Conservation (phyloP, 1,139 yeast genomes). For the Geotrichum bryndzae region DNA sequence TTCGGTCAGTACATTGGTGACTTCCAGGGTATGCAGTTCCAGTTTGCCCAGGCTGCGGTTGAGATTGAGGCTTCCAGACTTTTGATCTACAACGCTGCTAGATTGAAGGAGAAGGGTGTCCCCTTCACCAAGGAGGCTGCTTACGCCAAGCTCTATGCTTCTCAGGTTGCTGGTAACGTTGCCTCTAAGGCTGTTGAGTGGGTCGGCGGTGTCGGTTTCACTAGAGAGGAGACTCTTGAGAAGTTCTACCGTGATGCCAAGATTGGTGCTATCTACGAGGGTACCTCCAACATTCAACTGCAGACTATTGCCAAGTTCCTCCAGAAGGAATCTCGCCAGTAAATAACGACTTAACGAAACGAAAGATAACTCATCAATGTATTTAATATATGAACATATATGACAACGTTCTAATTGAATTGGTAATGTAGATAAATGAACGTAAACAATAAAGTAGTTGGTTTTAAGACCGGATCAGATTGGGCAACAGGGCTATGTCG, state of each 20-base stretch:
- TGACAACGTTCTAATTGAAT: not conserved
- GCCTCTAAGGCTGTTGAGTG: constrained; percentile 42
- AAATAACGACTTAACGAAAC: constrained; percentile 2
- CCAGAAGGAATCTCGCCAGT: constrained; percentile 33
- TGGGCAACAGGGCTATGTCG: not conserved
- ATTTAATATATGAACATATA: not conserved
- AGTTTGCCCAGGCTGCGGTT: constrained; percentile 42
- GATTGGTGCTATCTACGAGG: constrained; percentile 44
- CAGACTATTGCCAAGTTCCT: constrained; percentile 41
- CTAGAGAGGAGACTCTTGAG: constrained; percentile 40
- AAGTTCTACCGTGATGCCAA: constrained; percentile 43
- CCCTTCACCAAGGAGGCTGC: constrained; percentile 42
- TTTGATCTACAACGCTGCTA: constrained; percentile 41
- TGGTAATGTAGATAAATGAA: not conserved
- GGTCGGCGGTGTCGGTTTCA: constrained; percentile 47
- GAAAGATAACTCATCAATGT: not conserved
- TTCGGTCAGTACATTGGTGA: constrained; percentile 42
- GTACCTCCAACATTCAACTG: constrained; percentile 42
- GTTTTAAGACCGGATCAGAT: not conserved
- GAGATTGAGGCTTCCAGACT: constrained; percentile 44
- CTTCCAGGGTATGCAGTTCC: constrained; percentile 45
- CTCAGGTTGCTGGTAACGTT: constrained; percentile 40
- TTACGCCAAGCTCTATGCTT: constrained; percentile 42
- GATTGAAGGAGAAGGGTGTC: constrained; percentile 40
- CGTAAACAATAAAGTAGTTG: not conserved